Percentiles rank a stretch among this genome's conserved stretches.
Evolutionary conservation across 2,329 filamentous ascomycete genomes (phyloP).

Genomic region (Cephalotrichum gorgonifer): DNA sequence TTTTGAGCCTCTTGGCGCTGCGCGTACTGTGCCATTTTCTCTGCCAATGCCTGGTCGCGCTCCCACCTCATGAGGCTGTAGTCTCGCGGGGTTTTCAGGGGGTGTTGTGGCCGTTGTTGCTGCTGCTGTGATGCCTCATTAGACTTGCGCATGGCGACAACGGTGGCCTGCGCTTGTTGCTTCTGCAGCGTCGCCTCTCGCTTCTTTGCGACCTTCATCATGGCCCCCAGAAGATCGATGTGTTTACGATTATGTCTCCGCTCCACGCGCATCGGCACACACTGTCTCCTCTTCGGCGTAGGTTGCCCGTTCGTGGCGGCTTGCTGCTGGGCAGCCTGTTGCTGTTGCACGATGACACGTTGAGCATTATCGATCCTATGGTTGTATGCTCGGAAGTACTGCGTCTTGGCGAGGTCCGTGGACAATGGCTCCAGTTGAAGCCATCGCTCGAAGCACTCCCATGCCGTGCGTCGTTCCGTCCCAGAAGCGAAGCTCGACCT

Average conservation of each 20-base stretch:
- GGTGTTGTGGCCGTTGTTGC: slow-evolving; percentile 23
- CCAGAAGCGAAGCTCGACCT: slow-evolving; percentile 73
- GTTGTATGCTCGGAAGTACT: slow-evolving; percentile 76
- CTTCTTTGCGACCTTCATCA: slow-evolving; percentile 93
- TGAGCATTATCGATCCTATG: slow-evolving; percentile 50
- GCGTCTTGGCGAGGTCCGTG: slow-evolving; percentile 86
- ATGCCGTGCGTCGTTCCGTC: slow-evolving; percentile 81
- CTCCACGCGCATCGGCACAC: slow-evolving; percentile 75
- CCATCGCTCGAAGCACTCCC: slow-evolving; percentile 99
- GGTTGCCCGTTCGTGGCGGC: slow-evolving; percentile 1
- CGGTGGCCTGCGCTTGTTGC: slow-evolving; percentile 73
- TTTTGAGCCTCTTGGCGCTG: slow-evolving; percentile 50
- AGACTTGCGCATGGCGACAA: slow-evolving; percentile 72
- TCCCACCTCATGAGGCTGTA: slow-evolving; percentile 87
- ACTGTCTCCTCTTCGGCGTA: slow-evolving; percentile 49
- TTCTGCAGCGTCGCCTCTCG: slow-evolving; percentile 78
- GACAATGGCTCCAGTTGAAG: slow-evolving; percentile 84
- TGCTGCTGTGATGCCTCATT: slow-evolving; percentile 45
- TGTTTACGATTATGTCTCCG: slow-evolving; percentile 78
- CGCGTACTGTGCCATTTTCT: slow-evolving; percentile 45
- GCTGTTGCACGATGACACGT: slow-evolving; percentile 40
- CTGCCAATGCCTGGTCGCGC: slow-evolving; percentile 59
- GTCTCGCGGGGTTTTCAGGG: slow-evolving; percentile 68
- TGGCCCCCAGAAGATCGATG: slow-evolving; percentile 80
- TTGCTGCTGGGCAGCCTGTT: slow-evolving; percentile 23